Evolutionary conservation across 352 stramenopile species (phyloP).

Genomic region (Phytophthora tentaculata): DNA sequence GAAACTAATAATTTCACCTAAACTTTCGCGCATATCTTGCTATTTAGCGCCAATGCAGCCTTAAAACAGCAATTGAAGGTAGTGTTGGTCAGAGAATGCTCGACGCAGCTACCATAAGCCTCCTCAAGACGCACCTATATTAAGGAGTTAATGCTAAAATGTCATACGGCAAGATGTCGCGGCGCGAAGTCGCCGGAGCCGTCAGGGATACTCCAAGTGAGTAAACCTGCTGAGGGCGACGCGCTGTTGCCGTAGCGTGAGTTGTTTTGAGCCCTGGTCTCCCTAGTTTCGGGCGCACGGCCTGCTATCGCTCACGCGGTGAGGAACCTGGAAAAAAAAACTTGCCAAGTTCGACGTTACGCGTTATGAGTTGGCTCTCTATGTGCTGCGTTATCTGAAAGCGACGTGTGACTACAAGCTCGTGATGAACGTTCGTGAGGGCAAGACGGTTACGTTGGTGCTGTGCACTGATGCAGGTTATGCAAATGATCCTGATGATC

Average conservation of each 20-base stretch:
- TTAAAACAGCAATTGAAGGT: no score
- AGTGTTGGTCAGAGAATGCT: no score
- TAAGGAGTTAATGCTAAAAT: background rate
- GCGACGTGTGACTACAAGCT: slow-evolving; percentile 8
- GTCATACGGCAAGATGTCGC: slow-evolving; percentile 12
- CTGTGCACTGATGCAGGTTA: slow-evolving; percentile 34
- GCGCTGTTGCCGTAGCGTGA: background rate
- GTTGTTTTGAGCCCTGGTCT: slow-evolving; percentile 16
- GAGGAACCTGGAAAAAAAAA: slow-evolving; percentile 2
- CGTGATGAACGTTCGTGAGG: background rate
- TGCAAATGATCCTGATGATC: slow-evolving; percentile 28
- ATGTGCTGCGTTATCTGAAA: slow-evolving; percentile 11
- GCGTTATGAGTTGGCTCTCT: slow-evolving; percentile 1
- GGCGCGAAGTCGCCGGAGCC: slow-evolving; percentile 3
- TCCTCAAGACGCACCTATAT: no score
- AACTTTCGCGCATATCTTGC: no score
- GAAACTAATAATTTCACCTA: no score
- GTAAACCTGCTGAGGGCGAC: slow-evolving; percentile 2
- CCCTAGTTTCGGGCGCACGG: slow-evolving; percentile 4
- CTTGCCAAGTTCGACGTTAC: slow-evolving; percentile 1
- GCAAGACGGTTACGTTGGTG: background rate
- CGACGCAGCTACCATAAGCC: no score
- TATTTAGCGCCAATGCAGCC: no score
- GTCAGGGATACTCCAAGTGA: background rate
- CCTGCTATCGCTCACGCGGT: slow-evolving; percentile 8